Base-by-base conservation (phyloP, 805 yeast genomes). In the Pichia cabralensis region DNA sequence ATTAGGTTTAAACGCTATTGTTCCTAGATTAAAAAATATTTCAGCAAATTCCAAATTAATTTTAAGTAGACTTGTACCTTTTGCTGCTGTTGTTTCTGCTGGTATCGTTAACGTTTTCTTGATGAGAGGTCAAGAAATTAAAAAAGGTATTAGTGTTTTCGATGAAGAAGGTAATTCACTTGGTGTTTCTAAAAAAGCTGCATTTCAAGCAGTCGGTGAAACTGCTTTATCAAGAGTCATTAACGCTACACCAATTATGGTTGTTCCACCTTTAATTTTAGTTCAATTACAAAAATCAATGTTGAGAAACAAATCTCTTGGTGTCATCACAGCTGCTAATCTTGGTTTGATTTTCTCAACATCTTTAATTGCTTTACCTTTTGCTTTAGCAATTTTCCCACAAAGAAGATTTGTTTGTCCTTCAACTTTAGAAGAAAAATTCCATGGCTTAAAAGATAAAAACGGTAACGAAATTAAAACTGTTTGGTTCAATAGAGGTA, bases 221-320 rank as follows among this genome's bases (percentile, higher is more conserved):
- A 92, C 99, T 9, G 97, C 96, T 3, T 76, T 88, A 22, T 82
- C 95, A 28, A 68, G 99, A 53, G 95, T 92, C 29, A 81, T 89
- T 47, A 92, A 86, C 50, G 96, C 97, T 13, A 82, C 98, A 0
- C 99, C 99, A 14, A 72, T 92, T 48, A 92, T 92, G 99, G 98
- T 83, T 15, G 57, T 92, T 6, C 98, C 99, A 2, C 96, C 99
- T 3, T 67, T 92, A 48, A 52, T 84, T 19, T 67, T 92, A 28
- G 85, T 86, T 30, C 73, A 67, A 54, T 64, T 92, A 44, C 96
- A 92, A 61, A 71, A 69, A 44, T 67, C 78, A 1, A 52, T 78
- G 13, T 65, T 88, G 43, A 76, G 71, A 50, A 80, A 82, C 22
- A 81, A 75, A 53, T 70, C 88, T 7, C 58, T 72, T 39, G 65